Base-by-base conservation (phyloP, 257 asterid genomes). In the Penstemon newberryi region DNA sequence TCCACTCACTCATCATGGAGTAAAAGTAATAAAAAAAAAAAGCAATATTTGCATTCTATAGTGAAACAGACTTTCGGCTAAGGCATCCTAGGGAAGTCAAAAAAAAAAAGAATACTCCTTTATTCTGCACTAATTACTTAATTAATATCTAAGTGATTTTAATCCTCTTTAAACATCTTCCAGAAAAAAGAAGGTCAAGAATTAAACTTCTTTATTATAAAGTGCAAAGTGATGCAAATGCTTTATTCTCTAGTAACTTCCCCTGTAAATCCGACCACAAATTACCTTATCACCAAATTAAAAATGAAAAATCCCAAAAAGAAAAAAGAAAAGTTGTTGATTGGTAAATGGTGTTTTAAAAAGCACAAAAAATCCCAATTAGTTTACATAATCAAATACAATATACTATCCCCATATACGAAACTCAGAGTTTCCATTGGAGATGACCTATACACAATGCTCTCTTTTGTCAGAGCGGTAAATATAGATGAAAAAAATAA, bases 191-290 rank as follows among this genome's bases (percentile, higher is more conserved):
- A 38, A 64, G 71, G 19, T 63, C 62, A 40, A 46, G 13, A 64
- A 25, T 25, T 25, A 25, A 70, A 67, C 66, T 70, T 54, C 25
- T 64, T 8, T 40, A 41, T 73, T 73, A 69, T 50, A 73, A 44
- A 8, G 19, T 13, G 70, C 65, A 72, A 72, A 72, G 67, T 13
- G 41, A 58, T 55, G 64, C 25, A 36, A 70, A 25, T 70, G 70
- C 68, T 73, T 73, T 73, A 77, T 78, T 73, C 70, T 54, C 64
- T 10, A 61, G 58, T 71, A 67, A 62, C 60, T 62, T 61, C 74
- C 53, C 43, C 56, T 19, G 55, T 71, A 43, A 55, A 67, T 61
- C 47, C 59, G 67, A 66, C 40, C 63, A 15, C 38, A 5, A 43
- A 52, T 4, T 5, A 15, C 37, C n/a, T 5, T 19, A 9, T 18